Evolutionary conservation across 2,329 filamentous ascomycete genomes (phyloP), one percentile per base, ranked within the genome.

Genomic region (Bipolaris zeicola): DNA sequence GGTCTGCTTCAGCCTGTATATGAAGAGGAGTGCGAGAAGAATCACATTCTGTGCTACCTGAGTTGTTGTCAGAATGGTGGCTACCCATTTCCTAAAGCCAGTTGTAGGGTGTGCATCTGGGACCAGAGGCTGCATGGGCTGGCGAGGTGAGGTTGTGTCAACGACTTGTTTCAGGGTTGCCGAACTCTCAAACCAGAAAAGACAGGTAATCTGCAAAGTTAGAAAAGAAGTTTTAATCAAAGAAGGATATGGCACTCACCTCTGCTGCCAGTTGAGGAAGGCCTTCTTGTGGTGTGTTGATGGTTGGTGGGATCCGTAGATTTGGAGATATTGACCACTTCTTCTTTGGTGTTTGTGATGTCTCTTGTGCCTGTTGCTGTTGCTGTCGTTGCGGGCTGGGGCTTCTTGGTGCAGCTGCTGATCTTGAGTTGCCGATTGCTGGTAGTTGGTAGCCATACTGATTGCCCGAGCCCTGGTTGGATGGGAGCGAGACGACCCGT

Each of bases 21-120:
- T 90, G 79, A 98, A 98, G 34, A 98, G 80, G 42, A 99, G 79
- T 0, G 94, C 94, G 46, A 99, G 79, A 10, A 98, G 77, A 39
- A 98, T 91, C 50, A 99, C 95, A 70, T 98, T 98, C 70, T 95
- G 92, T 50, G 93, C 95, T 33, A 99, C 94, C 75, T 98, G 93
- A 0, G 95, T 99, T 0, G 95, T 98, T 0, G 91, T 90, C 16
- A 99, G 81, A 52, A 98, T 92, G 7, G 87, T 91, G 45, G 91
- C 87, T 3, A 97, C 92, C 95, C 95, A 98, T 83, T 96, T 96
- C 70, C 89, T 86, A 75, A 98, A 98, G 14, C 90, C 89, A 3
- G 86, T 84, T 14, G 87, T 87, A 0, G 94, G 92, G 45, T 88
- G 84, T 8, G 93, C 92, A 64, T 95, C 87, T 16, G 84, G 77